Evolutionary conservation across 768 basidiomycete genomes (phyloP).

Genomic region (Chlorophyllum brunneum): DNA sequence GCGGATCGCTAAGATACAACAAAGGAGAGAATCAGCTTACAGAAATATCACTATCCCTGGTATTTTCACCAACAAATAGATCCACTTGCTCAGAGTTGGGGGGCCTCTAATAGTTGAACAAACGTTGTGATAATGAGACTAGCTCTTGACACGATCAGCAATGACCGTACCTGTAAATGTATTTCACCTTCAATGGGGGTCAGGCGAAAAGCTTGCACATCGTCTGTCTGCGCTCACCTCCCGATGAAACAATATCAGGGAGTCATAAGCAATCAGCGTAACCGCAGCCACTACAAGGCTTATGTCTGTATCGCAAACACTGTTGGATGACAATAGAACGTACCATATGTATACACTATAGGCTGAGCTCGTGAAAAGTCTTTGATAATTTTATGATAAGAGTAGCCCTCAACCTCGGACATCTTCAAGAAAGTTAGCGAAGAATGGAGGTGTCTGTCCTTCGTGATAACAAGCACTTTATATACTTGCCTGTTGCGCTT

Average conservation of each 20-base stretch:
- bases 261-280: conserved; percentile 5
- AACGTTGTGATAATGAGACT: neutral
- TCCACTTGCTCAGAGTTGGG: neutral
- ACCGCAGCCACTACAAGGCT: neutral
- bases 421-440: too few species aligned
- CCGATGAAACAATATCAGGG: neutral
- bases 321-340: too few species aligned
- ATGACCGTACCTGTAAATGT: conserved; percentile 7
- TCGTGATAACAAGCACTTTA: too few species aligned
- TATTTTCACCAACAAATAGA: neutral
- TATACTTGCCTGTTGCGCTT: too few species aligned
- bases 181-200: neutral
- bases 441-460: too few species aligned
- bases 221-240: neutral
- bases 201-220: too few species aligned
- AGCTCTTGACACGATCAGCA: neutral
- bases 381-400: neutral
- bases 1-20: neutral
- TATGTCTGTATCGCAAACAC: neutral
- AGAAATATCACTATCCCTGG: neutral
- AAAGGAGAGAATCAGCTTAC: neutral
- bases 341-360: neutral
- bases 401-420: neutral
- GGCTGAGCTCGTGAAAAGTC: neutral
- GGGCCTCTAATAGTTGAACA: neutral